Base-by-base conservation (phyloP, 2,329 filamentous ascomycete genomes). In the Neonectria sp. region DNA sequence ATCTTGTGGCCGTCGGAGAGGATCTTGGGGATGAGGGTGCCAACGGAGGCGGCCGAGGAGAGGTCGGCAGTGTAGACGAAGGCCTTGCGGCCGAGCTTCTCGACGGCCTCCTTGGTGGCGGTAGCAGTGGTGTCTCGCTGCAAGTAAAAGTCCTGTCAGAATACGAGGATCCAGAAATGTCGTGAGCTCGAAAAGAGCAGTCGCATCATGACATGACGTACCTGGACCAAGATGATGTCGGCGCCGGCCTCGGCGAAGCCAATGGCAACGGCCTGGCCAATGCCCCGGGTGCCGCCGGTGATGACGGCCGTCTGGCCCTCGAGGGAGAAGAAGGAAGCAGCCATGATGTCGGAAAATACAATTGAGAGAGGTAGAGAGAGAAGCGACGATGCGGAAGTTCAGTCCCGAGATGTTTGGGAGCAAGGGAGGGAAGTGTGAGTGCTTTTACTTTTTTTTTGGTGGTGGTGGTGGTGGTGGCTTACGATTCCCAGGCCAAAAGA, bases 21-120 rank as follows among this genome's bases (percentile, higher is more conserved):
- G 63, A 95, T 80, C 24, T 82, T 81, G 27, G 91, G 88, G 1
- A 90, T 82, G 2, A 95, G 85, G 0, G 82, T 80, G n/a, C 86
- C 82, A 61, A 95, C 90, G 25, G 89, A 88, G 24, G 82, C 75
- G n/a, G 84, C 79, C 3, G 86, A 89, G 45, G 89, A 84, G 29
- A 95, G 89, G 81, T 95, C 92, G 21, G 90, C 90, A 1, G 86
- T 89, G 83, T 93, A 93, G 76, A 95, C 90, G 63, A 80, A 83
- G 51, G 87, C 90, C 77, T 88, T 90, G 71, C 92, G 90, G 67
- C 91, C 91, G 7, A 94, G 86, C 45, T 86, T 83, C 76, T 90
- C 87, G 75, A 95, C 86, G 13, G 86, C 84, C 46, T 88, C 78
- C 73, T 90, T 88, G 9, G 93, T 95, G 43, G 79, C 76, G 4